phyloP scores from a whole-genome alignment of 2,329 filamentous ascomycete genomes.

The Pyrenochaeta sp. region DNA sequence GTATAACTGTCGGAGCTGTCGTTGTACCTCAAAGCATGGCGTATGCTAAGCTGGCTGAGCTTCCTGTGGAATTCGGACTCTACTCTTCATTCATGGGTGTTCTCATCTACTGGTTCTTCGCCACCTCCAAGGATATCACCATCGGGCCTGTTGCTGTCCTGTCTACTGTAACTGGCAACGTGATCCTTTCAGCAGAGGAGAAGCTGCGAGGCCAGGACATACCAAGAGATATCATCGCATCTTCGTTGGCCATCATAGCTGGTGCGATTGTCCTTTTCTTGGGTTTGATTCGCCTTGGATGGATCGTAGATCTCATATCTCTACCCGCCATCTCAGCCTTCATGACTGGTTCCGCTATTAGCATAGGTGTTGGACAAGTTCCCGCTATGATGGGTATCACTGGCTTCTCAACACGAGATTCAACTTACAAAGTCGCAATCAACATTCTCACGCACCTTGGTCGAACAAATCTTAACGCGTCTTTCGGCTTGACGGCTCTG shows the following conservation, averaged over 20 bases:
- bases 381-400: slow-evolving; percentile 82
- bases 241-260: slow-evolving; percentile 76
- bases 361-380: slow-evolving; percentile 85
- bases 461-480: slow-evolving; percentile 74
- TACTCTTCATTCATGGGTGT: slow-evolving; percentile 98
- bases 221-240: slow-evolving; percentile 55
- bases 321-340: slow-evolving; percentile 91
- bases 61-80: slow-evolving; percentile 82
- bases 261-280: slow-evolving; percentile 83
- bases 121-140: slow-evolving; percentile 97
- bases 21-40: slow-evolving; percentile 97
- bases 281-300: slow-evolving; percentile 82
- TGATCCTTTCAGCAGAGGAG: slow-evolving; percentile 70
- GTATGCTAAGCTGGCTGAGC: slow-evolving; percentile 82
- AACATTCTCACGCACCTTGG: slow-evolving; percentile 77
- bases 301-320: slow-evolving; percentile 94
- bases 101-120: slow-evolving; percentile 96
- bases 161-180: slow-evolving; percentile 85
- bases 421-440: slow-evolving; percentile 86
- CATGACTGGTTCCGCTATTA: slow-evolving; percentile 97
- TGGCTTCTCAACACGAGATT: slow-evolving; percentile 75
- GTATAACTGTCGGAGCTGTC: slow-evolving; percentile 76
- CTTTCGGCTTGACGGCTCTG: slow-evolving; percentile 85
- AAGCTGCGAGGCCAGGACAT: slow-evolving; percentile 51
- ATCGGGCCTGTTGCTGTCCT: slow-evolving; percentile 96